Conservation (phyloP, 495 filamentous ascomycete genomes). For the Neurospora discreta region DNA sequence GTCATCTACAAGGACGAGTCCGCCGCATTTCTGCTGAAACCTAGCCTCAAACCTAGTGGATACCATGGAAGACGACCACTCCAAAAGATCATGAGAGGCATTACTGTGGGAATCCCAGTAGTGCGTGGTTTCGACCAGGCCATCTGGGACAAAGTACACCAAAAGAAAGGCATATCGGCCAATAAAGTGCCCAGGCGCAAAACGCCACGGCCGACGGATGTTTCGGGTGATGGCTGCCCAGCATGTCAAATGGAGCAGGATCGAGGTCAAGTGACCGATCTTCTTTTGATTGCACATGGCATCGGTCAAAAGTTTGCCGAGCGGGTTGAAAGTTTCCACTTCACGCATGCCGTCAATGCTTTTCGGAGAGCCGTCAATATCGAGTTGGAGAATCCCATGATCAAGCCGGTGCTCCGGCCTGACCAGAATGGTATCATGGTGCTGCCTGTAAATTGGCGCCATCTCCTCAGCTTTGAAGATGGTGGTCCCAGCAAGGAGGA, state of each 20-base stretch:
- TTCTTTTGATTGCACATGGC: slow-evolving; percentile 85
- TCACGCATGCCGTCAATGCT: slow-evolving; percentile 87
- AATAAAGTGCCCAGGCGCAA: slow-evolving; percentile 30
- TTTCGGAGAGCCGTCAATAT: slow-evolving; percentile 81
- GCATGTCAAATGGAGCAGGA: slow-evolving; percentile 47
- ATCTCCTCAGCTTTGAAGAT: slow-evolving; percentile 74
- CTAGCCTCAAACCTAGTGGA: slow-evolving; percentile 65
- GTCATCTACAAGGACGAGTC: slow-evolving; percentile 70
- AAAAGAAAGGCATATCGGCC: slow-evolving; percentile 24
- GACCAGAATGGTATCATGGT: slow-evolving; percentile 50
- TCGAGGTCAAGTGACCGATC: slow-evolving; percentile 66
- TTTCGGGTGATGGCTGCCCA: slow-evolving; percentile 24
- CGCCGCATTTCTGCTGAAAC: slow-evolving; percentile 69
- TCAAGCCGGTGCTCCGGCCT: slow-evolving; percentile 62
- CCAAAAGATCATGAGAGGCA: slow-evolving; percentile 72
- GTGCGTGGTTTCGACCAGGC: slow-evolving; percentile 74
- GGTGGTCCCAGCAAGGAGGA: slow-evolving; percentile 41
- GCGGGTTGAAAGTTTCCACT: slow-evolving; percentile 89
- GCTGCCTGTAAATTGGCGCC: slow-evolving; percentile 71
- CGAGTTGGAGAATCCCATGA: slow-evolving; percentile 61
- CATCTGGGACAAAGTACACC: slow-evolving; percentile 65
- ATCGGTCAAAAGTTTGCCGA: slow-evolving; percentile 97
- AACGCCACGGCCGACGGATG: slow-evolving; percentile 2
- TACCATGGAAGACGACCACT: slow-evolving; percentile 71
- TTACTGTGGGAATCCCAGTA: slow-evolving; percentile 72